phyloP scores from a whole-genome alignment of 306 rosid species.

The Medicago arabica region DNA sequence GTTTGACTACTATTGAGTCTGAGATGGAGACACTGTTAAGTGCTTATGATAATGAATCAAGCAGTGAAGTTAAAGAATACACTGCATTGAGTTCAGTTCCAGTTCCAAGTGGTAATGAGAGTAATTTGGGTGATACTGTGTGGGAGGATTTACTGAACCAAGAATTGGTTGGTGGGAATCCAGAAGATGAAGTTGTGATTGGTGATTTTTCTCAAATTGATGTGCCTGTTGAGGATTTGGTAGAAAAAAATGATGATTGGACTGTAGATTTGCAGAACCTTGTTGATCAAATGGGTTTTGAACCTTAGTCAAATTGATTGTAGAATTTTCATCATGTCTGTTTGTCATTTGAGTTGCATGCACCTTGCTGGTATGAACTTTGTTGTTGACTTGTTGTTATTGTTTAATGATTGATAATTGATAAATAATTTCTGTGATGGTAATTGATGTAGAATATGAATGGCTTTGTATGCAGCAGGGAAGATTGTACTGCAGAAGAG shows the following conservation, averaged over 20 bases:
- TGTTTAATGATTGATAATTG: neutral
- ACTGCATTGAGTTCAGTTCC: conserved; percentile 42
- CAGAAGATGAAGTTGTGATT: conserved; percentile 53
- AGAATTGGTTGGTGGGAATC: conserved; percentile 57
- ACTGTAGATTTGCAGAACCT: conserved; percentile 67
- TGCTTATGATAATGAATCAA: conserved; percentile 56
- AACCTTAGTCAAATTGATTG: conserved; percentile 30
- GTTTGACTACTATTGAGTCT: conserved; percentile 50
- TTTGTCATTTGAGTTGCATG: conserved; percentile 17
- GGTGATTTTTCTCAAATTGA: conserved; percentile 61
- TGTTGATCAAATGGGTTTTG: conserved; percentile 80
- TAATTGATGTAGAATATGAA: conserved; percentile 45
- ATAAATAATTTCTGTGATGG: conserved; percentile 1
- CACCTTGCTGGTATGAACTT: conserved; percentile 43
- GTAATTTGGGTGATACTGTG: conserved; percentile 37
- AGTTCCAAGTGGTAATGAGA: conserved; percentile 33
- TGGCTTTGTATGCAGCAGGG: conserved; percentile 61
- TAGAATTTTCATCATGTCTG: neutral
- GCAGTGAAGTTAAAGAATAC: conserved; percentile 49
- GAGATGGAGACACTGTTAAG: conserved; percentile 64
- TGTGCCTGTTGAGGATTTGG: conserved; percentile 62
- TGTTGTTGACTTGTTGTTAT: conserved; percentile 1
- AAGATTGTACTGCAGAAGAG: conserved; percentile 55
- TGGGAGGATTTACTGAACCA: conserved; percentile 76
- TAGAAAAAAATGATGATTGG: conserved; percentile 57